phyloP scores from a whole-genome alignment of 2,329 filamentous ascomycete species.

The Moelleriella libera region DNA sequence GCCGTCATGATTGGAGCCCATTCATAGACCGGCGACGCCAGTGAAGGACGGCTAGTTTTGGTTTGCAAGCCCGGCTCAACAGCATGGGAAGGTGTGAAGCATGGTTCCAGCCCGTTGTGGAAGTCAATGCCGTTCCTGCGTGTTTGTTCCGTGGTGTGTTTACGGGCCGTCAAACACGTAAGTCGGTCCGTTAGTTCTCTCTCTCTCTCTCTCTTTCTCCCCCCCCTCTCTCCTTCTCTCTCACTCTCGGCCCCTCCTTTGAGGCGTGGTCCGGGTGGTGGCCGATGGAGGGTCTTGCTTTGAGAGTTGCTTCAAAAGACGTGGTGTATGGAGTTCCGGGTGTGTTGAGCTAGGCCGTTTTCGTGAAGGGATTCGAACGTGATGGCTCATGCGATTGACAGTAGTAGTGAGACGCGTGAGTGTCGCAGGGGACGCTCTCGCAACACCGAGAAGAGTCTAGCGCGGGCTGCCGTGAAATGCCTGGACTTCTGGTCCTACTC shows the following conservation, averaged over 20 bases:
- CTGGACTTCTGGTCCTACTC: not conserved
- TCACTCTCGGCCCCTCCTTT: too few relatives aligned
- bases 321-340: not conserved
- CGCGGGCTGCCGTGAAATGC: conserved; percentile 2
- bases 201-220: too few relatives aligned
- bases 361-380: not conserved
- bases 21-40: conserved; percentile 14
- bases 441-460: conserved; percentile 15
- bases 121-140: not conserved
- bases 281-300: too few relatives aligned
- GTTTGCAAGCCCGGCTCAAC: conserved; percentile 2
- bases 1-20: conserved; percentile 31
- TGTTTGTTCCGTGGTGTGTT: not conserved
- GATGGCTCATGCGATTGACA: conserved; percentile 3
- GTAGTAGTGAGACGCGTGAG: conserved; percentile 14
- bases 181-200: not conserved
- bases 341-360: not conserved
- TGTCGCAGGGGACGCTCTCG: conserved; percentile 9
- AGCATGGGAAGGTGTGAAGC: conserved; percentile 3
- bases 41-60: not conserved
- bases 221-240: not conserved
- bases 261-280: not conserved
- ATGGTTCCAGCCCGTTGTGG: conserved; percentile 4
- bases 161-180: conserved; percentile 2
- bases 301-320: too few relatives aligned